A percentile compares a stretch with the other conserved stretches of the same genome.
phyloP scores from a whole-genome alignment of 495 filamentous ascomycete species.

The Xylaria telfairii region DNA sequence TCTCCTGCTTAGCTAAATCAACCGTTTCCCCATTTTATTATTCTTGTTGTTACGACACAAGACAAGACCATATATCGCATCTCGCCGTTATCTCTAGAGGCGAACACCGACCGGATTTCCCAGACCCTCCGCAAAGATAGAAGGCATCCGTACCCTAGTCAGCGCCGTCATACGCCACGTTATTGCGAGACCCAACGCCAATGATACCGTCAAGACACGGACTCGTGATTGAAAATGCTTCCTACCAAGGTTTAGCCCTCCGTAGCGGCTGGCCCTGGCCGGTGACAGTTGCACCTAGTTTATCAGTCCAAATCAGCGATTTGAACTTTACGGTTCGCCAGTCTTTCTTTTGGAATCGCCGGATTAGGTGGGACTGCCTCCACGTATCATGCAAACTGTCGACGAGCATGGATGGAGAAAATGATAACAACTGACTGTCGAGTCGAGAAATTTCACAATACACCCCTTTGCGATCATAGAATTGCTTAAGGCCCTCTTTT shows the following conservation, averaged over 20 bases:
- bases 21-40: no score
- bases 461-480: neutral
- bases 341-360: neutral
- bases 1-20: neutral
- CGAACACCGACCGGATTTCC: neutral
- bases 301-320: neutral
- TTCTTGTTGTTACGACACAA: neutral
- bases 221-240: neutral
- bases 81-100: neutral
- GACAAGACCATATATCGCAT: neutral
- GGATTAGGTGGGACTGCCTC: accelerated
- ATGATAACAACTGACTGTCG: no score
- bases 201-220: neutral
- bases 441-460: slow-evolving; percentile 9
- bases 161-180: neutral
- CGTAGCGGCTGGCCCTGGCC: neutral
- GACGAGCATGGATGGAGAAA: neutral
- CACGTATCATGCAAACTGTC: neutral
- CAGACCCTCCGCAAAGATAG: neutral
- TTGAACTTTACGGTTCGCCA: neutral
- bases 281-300: neutral
- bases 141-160: neutral
- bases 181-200: neutral
- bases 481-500: neutral
- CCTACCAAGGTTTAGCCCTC: neutral